A percentile compares a stretch with the other conserved stretches of the same genome.
Evolutionary conservation across 2,329 filamentous ascomycete genomes (phyloP).

Genomic region (Clonostachys byssicola): DNA sequence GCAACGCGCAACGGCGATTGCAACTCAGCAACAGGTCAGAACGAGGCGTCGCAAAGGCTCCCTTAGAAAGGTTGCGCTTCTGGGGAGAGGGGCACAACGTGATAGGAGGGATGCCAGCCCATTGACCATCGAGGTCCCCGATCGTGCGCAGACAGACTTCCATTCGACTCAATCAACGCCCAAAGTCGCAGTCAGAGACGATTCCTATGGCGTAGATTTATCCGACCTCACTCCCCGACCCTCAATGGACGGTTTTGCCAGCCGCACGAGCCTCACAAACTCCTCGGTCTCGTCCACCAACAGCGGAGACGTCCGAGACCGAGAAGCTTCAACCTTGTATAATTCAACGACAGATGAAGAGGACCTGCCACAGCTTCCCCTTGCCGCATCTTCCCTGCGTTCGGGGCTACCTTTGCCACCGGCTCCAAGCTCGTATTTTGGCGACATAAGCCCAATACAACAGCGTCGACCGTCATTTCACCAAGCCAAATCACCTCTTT

Average conservation of each 20-base stretch:
- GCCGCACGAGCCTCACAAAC: conserved; percentile 12
- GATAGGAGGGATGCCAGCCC: conserved; percentile 50
- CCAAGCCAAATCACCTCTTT: conserved; percentile 56
- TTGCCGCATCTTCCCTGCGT: conserved; percentile 35
- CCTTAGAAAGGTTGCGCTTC: conserved; percentile 78
- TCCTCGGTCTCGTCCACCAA: neutral
- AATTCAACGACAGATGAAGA: conserved; percentile 74
- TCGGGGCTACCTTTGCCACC: conserved; percentile 43
- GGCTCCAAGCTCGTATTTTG: conserved; percentile 61
- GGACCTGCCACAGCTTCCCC: conserved; percentile 64
- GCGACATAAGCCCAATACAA: conserved; percentile 29
- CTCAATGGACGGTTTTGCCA: conserved; percentile 40
- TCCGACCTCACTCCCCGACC: conserved; percentile 39
- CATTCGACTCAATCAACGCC: conserved; percentile 10
- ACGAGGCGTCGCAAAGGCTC: conserved; percentile 75
- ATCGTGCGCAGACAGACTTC: conserved; percentile 12
- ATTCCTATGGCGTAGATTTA: conserved; percentile 40
- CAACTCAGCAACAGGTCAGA: conserved; percentile 35
- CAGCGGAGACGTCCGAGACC: conserved; percentile 3
- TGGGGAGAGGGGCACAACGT: conserved; percentile 67
- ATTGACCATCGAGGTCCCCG: conserved; percentile 34
- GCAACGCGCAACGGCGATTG: conserved; percentile 17
- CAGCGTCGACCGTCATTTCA: conserved; percentile 43
- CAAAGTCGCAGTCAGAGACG: conserved; percentile 15
- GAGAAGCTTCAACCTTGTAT: conserved; percentile 36